Conservation (phyloP, 2,329 filamentous ascomycete species). For the Aspergillus sojae region DNA sequence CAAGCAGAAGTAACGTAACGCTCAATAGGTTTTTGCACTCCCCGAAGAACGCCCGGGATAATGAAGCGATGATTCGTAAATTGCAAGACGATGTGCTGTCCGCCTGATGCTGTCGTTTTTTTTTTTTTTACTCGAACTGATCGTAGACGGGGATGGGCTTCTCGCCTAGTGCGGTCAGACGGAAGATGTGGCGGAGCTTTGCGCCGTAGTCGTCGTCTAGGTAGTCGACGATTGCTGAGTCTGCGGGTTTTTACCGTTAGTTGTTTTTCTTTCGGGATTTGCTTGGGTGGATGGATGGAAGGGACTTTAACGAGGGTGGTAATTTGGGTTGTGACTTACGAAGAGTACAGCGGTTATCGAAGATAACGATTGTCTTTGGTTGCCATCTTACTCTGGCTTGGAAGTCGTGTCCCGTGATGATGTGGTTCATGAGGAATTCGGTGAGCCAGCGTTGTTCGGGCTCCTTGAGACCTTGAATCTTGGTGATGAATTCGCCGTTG, state of each 20-base stretch:
- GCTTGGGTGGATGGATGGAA: too few relatives aligned
- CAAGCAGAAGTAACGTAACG: slow-evolving; percentile 1
- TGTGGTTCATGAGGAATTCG: slow-evolving; percentile 53
- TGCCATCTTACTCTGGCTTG: slow-evolving; percentile 52
- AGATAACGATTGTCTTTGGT: slow-evolving; percentile 54
- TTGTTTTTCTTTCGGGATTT: not conserved
- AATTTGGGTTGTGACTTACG: slow-evolving; percentile 37
- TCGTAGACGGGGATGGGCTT: slow-evolving; percentile 51
- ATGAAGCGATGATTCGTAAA: not conserved
- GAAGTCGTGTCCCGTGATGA: slow-evolving; percentile 51
- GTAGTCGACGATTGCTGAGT: slow-evolving; percentile 56
- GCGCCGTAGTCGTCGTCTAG: slow-evolving; percentile 49
- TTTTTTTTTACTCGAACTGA: slow-evolving; percentile 31
- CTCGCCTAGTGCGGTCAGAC: slow-evolving; percentile 53
- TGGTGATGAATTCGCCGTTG: slow-evolving; percentile 53
- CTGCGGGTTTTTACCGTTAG: slow-evolving; percentile 29
- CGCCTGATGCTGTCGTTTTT: not conserved
- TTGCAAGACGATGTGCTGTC: not conserved
- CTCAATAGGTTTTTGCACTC: slow-evolving; percentile 1
- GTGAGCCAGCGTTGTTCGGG: slow-evolving; percentile 49
- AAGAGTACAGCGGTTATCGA: slow-evolving; percentile 52
- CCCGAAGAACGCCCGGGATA: not conserved
- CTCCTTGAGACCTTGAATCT: slow-evolving; percentile 52
- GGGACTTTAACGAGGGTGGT: not conserved
- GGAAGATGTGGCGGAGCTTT: slow-evolving; percentile 54